Conservation (phyloP, 73 alveolate genomes). For the Paramecium biaurelia region DNA sequence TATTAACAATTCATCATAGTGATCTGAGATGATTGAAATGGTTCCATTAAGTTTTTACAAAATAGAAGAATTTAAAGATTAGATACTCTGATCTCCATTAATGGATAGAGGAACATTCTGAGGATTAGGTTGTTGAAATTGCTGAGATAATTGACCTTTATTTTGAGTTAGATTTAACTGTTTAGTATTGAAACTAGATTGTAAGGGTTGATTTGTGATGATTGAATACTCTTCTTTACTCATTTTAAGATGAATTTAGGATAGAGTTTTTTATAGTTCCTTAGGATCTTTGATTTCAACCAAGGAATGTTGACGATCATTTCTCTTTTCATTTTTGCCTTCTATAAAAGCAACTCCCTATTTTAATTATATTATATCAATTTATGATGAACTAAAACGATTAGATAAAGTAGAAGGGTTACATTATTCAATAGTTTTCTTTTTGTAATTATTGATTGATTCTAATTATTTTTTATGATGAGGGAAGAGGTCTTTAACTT, state of each 20-base stretch:
- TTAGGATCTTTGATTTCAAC: neutral
- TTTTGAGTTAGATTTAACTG: neutral
- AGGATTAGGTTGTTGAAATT: neutral
- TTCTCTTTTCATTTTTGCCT: constrained; percentile 39
- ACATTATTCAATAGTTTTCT: neutral
- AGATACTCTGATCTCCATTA: neutral
- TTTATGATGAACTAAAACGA: neutral
- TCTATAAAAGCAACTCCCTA: constrained; percentile 7
- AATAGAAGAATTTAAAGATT: neutral
- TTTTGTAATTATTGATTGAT: neutral
- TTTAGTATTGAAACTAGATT: neutral
- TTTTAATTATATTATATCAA: neutral
- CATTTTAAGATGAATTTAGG: neutral
- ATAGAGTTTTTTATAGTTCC: neutral
- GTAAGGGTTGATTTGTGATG: neutral
- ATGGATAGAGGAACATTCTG: neutral
- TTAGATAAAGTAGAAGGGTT: neutral
- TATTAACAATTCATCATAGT: neutral
- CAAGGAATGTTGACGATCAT: neutral
- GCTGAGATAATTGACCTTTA: neutral
- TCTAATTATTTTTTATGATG: constrained; percentile 18
- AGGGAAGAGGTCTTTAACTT: constrained; percentile 37
- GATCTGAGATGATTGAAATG: constrained; percentile 12
- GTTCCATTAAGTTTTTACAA: constrained; percentile 6
- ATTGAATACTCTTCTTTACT: neutral